Evolutionary conservation across 441 rosid genomes (phyloP).

Genomic region (Brassica hybrid): DNA sequence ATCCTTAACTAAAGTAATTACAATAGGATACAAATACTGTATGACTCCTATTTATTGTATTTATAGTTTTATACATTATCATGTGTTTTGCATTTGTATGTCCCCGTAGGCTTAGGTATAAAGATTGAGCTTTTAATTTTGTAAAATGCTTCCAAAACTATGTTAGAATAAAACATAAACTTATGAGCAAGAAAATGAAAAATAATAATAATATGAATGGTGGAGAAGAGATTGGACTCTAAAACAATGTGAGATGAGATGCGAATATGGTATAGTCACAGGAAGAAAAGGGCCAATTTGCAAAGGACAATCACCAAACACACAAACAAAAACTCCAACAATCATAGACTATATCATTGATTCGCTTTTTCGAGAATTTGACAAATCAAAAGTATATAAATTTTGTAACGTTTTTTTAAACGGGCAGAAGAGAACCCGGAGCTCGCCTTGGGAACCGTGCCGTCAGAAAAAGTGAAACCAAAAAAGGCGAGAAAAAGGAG

Average conservation of each 20-base stretch:
- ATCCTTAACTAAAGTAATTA: constrained; percentile 6
- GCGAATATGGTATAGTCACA: constrained; percentile 34
- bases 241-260: constrained; percentile 25
- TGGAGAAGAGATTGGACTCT: constrained; percentile 14
- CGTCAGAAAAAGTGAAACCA: constrained; percentile 35
- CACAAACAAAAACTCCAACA: constrained; percentile 19
- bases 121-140: neutral
- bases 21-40: neutral
- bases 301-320: constrained; percentile 30
- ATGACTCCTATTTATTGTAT: neutral
- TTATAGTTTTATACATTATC: neutral
- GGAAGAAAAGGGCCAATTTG: constrained; percentile 34
- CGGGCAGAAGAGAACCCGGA: constrained; percentile 34
- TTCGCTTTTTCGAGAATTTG: constrained; percentile 32
- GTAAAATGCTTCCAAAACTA: neutral
- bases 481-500: constrained; percentile 16
- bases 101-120: neutral
- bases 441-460: constrained; percentile 37
- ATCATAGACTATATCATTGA: constrained; percentile 40
- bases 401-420: constrained; percentile 13
- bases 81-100: constrained; percentile 9
- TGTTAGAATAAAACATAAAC: neutral
- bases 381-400: constrained; percentile 26
- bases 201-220: constrained; percentile 3
- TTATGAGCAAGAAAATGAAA: neutral